Evolutionary conservation across 768 basidiomycete genomes (phyloP), one percentile per base, ranked within the genome.

Genomic region (Mycena sanguinolenta): DNA sequence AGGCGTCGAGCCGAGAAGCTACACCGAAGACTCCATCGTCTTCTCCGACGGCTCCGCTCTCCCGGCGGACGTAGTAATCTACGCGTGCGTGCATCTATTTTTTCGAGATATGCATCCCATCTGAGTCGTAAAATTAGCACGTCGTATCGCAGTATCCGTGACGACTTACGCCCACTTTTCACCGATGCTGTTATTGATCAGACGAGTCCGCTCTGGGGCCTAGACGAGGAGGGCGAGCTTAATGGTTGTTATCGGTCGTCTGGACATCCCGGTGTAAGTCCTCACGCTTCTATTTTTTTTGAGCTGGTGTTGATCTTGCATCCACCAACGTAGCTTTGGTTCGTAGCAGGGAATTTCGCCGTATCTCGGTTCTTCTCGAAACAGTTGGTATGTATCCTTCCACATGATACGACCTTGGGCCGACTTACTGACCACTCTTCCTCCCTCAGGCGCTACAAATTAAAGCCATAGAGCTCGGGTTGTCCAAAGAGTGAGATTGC

Each of bases 11-110:
- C 80, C 86, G 46, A 77, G 78, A 34, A 73, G 73, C 14, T 82
- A 86, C 73, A 79, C 77, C 17, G 67, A 77, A 34, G 71, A 79
- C 50, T 78, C 77, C 19, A 63, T 86, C 4, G 67, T 82, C 27
- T 84, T 86, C 71, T 77, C 77, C 0, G 82, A 86, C 67, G 83
- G 83, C 23, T 79, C 78, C 13, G 71, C 76, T n/a, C 71, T 86
- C 3, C 69, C 79, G 28, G 84, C 81, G n/a, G 86, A 88, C 63
- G 80, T 82, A 16, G 79, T 88, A 7, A 83, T 88, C 14, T 84
- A 84, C 70, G 85, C 86, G 80, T 80, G 39, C 30, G 78, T 34
- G 4, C 71, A 28, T 50, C 49, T 25, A n/a, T 50, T 46, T 28
- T 10, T 46, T 10, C 17, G 3, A n/a, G n/a, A n/a, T n/a, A n/a